Evolutionary conservation across 2,329 filamentous ascomycete genomes (phyloP).

Genomic region (Fusarium illudens): DNA sequence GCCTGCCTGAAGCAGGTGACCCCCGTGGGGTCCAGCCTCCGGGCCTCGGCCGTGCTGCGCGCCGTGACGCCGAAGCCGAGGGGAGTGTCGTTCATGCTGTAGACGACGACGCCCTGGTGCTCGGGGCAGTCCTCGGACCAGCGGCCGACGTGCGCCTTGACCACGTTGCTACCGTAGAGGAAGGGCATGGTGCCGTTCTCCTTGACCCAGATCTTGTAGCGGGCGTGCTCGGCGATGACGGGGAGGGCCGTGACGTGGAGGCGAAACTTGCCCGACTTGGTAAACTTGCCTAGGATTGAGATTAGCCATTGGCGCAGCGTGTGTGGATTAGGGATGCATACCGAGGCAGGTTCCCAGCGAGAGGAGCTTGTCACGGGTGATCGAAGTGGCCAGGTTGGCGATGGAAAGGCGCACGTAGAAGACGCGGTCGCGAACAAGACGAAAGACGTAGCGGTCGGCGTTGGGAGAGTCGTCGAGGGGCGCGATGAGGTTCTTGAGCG

Average conservation of each 20-base stretch:
- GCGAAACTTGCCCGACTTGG: slow-evolving; percentile 94
- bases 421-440: slow-evolving; percentile 81
- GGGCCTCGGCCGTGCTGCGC: slow-evolving; percentile 83
- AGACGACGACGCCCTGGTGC: slow-evolving; percentile 89
- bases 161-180: slow-evolving; percentile 89
- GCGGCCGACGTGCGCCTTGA: slow-evolving; percentile 75
- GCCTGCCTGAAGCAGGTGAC: slow-evolving; percentile 91
- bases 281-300: slow-evolving; percentile 77
- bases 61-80: slow-evolving; percentile 92
- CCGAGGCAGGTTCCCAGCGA: slow-evolving; percentile 88
- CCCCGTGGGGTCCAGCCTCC: slow-evolving; percentile 87
- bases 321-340: slow-evolving; percentile 39
- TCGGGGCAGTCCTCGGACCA: slow-evolving; percentile 94
- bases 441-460: slow-evolving; percentile 84
- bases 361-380: slow-evolving; percentile 82
- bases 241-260: slow-evolving; percentile 91
- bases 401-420: slow-evolving; percentile 93
- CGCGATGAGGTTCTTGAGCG: slow-evolving; percentile 84
- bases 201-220: slow-evolving; percentile 98
- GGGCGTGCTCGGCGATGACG: slow-evolving; percentile 86
- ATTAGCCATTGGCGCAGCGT: slow-evolving; percentile 13
- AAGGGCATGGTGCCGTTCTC: slow-evolving; percentile 98
- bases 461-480: slow-evolving; percentile 73
- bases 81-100: slow-evolving; percentile 93
- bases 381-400: slow-evolving; percentile 88